Evolutionary conservation across 176 grass and related monocot species (phyloP).

Genomic region (Aegilops umbellulata): DNA sequence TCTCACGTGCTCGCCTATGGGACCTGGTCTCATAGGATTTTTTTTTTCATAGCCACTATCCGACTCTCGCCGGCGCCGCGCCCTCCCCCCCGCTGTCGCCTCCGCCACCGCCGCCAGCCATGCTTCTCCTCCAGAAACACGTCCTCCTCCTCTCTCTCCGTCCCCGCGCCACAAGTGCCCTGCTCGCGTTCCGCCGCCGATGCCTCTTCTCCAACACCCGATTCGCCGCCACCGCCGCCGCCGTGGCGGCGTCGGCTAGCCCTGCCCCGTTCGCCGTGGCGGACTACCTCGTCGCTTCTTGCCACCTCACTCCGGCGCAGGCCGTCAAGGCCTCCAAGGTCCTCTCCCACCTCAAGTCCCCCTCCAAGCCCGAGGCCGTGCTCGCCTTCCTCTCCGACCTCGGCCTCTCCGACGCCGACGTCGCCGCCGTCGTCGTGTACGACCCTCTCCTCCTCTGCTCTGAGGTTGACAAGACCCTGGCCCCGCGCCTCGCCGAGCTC

Average conservation of each 20-base stretch:
- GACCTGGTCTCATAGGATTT: too few relatives aligned
- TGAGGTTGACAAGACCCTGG: slow-evolving; percentile 53
- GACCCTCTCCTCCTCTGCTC: slow-evolving; percentile 47
- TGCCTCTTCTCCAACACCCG: slow-evolving; percentile 3
- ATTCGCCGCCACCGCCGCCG: not conserved
- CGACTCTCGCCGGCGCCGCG: not conserved
- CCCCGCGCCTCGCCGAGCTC: slow-evolving; percentile 40
- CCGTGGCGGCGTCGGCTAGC: not conserved
- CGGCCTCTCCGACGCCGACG: slow-evolving; percentile 29
- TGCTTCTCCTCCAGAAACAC: slow-evolving; percentile 30
- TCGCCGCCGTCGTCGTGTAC: slow-evolving; percentile 36
- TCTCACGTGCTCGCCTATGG: too few relatives aligned
- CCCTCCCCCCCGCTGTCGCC: not conserved
- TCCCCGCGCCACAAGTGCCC: not conserved
- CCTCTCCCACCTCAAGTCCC: slow-evolving; percentile 53
- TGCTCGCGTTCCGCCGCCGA: slow-evolving; percentile 8
- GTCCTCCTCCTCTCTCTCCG: not conserved
- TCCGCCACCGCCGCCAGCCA: slow-evolving; percentile 12
- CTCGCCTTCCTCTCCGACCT: slow-evolving; percentile 14
- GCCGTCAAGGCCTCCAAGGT: slow-evolving; percentile 28
- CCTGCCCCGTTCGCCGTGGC: slow-evolving; percentile 11
- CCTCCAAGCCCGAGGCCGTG: slow-evolving; percentile 48
- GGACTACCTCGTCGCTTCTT: slow-evolving; percentile 44
- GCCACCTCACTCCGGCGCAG: slow-evolving; percentile 38
- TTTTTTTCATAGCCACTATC: too few relatives aligned